These are phyloP conservation scores for Hyaloperonospora arabidopsidis DNA, from an alignment of 352 stramenopile species.

Conservation along the genomic window DNA sequence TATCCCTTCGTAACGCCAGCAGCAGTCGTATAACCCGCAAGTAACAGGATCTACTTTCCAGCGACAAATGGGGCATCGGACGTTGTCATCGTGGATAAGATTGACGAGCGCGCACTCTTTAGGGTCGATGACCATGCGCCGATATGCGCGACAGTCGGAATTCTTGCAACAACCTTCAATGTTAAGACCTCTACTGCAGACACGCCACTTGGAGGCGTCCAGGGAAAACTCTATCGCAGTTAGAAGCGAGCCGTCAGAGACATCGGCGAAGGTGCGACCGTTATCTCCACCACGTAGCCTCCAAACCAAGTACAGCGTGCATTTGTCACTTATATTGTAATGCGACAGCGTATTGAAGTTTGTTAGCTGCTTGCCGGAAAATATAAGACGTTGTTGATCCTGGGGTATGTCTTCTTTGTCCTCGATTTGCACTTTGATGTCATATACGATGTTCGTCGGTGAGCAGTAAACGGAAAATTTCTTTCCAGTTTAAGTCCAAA, in stretches of 20 bases:
- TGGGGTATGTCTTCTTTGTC: constrained; percentile 2
- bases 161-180: constrained; percentile 27
- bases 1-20: constrained; percentile 29
- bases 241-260: constrained; percentile 19
- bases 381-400: constrained; percentile 4
- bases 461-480: neutral
- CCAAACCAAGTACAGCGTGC: neutral
- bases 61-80: constrained; percentile 13
- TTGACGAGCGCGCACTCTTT: constrained; percentile 19
- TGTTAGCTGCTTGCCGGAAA: neutral
- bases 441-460: constrained; percentile 1
- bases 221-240: constrained; percentile 6
- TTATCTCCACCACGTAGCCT: neutral
- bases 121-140: constrained; percentile 13
- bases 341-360: neutral
- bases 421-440: neutral
- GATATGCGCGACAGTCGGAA: constrained; percentile 12
- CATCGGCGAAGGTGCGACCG: constrained; percentile 19
- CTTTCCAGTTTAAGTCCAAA: constrained; percentile 1
- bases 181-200: constrained; percentile 17
- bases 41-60: constrained; percentile 14
- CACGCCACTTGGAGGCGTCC: constrained; percentile 7
- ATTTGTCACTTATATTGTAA: neutral
- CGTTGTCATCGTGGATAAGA: constrained; percentile 13
- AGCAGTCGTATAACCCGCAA: constrained; percentile 33